Evolutionary conservation across 164 flowering plant genomes (phyloP), one percentile per base, ranked within the genome.

Genomic region (Macadamia integrifolia): DNA sequence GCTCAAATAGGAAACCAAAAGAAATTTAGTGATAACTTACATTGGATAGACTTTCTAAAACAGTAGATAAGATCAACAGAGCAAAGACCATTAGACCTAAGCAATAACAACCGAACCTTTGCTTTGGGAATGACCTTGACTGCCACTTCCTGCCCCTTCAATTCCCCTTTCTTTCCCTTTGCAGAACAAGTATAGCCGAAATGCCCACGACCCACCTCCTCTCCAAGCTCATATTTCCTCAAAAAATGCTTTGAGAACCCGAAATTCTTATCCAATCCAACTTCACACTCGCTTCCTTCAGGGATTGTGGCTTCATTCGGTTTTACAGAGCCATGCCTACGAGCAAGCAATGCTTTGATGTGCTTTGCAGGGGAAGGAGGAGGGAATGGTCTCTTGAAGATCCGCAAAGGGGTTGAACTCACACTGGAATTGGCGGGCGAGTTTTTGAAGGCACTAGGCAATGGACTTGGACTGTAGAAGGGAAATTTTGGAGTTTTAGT

Each of bases 281-380:
- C 72, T 31, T 82, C 89, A 64, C 74, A 73, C 76, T 91, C 98
- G 66, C 67, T 79, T 10, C 90, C 92, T 71, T 92, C 97, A 32
- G 96, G 97, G 64, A 92, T 90, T 4, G 91, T 69, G 44, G 95
- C 93, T 78, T 87, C 97, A 67, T 91, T 94, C 4, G 96, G 96
- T 87, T 90, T 94, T 4, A 88, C 82, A 0, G 95, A 86, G 28
- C 98, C 98, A 57, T 94, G 94, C 58, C 98, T 67, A 23, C 95
- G 75, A 11, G 93, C 90, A 1, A 94, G 86, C 80, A 94, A 72
- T 3, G 97, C 89, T 62, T 82, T 77, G n/a, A 94, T 94, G 72
- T 91, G 98, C 82, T 94, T 94, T 1, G 98, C 98, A n/a, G 98
- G 98, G 1, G 98, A 94, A 3, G 98, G 98, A 30, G 98, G 98